Evolutionary conservation across 75 land plant species (phyloP).

Genomic region (Pinus albicaulis): DNA sequence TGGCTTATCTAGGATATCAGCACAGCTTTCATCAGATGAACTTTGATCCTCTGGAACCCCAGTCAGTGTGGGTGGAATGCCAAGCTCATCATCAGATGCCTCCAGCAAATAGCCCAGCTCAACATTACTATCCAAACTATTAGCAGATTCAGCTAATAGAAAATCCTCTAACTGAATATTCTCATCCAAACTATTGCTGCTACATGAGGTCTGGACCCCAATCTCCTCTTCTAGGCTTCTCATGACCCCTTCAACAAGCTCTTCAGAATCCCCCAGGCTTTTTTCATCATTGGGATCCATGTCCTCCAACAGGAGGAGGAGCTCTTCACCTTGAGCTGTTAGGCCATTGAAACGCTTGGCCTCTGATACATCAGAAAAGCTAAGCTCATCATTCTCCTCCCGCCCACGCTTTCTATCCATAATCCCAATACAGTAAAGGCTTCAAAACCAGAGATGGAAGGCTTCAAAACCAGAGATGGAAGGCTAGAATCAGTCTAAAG

Average conservation of each 20-base stretch:
- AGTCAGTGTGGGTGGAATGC: slow-evolving; percentile 1
- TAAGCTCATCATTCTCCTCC: background rate
- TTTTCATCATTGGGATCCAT: background rate
- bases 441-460: too few species aligned
- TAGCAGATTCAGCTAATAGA: background rate
- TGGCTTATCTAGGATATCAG: background rate
- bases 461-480: too few species aligned
- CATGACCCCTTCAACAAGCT: background rate
- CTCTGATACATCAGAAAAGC: background rate
- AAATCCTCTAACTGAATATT: background rate
- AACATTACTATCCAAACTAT: background rate
- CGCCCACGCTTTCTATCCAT: slow-evolving; percentile 10
- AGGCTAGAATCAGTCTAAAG: too few species aligned
- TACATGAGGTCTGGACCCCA: background rate
- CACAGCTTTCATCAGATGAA: background rate
- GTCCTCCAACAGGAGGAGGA: slow-evolving; percentile 2
- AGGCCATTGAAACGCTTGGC: background rate
- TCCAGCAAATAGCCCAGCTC: slow-evolving; percentile 11
- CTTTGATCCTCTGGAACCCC: background rate
- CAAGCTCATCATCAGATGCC: slow-evolving; percentile 12
- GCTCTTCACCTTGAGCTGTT: slow-evolving; percentile 3
- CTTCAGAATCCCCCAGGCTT: background rate
- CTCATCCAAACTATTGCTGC: too few species aligned
- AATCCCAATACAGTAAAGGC: too few species aligned
- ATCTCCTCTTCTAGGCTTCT: slow-evolving; percentile 6